Percentiles rank a stretch among this genome's conserved stretches.
phyloP scores from a whole-genome alignment of 306 rosid genomes.

The Begonia loranthoides region DNA sequence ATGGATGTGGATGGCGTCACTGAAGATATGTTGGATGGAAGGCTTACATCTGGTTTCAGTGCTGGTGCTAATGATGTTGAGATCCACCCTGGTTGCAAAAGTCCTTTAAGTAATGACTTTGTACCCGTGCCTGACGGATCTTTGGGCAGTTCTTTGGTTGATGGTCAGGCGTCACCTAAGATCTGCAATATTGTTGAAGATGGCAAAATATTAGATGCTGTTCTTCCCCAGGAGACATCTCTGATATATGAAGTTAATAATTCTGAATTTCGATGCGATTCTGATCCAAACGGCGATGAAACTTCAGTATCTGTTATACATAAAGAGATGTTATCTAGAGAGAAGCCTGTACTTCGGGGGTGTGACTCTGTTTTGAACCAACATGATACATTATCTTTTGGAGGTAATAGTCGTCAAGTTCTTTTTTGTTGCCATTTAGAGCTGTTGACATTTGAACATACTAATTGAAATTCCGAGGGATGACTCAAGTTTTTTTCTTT shows the following conservation, averaged over 20 bases:
- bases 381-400: slow-evolving; percentile 12
- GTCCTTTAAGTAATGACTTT: slow-evolving; percentile 23
- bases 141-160: slow-evolving; percentile 30
- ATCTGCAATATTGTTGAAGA: slow-evolving; percentile 25
- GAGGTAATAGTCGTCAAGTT: neutral
- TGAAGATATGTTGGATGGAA: slow-evolving; percentile 21
- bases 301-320: slow-evolving; percentile 22
- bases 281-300: slow-evolving; percentile 25
- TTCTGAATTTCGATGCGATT: slow-evolving; percentile 33
- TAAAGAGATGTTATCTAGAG: slow-evolving; percentile 23
- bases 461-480: no score
- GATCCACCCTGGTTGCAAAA: slow-evolving; percentile 40
- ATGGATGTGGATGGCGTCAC: slow-evolving; percentile 25
- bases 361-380: slow-evolving; percentile 39
- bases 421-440: no score
- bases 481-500: no score
- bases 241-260: slow-evolving; percentile 35
- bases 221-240: slow-evolving; percentile 22
- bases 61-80: slow-evolving; percentile 28
- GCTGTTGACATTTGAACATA: no score
- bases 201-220: slow-evolving; percentile 16
- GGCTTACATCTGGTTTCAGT: slow-evolving; percentile 34
- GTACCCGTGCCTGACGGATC: slow-evolving; percentile 15
- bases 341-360: slow-evolving; percentile 33
- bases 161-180: slow-evolving; percentile 29